These are phyloP conservation scores for Dunaliella sp. DNA, from an alignment of 139 green algal genomes.

Conservation along the genomic window DNA sequence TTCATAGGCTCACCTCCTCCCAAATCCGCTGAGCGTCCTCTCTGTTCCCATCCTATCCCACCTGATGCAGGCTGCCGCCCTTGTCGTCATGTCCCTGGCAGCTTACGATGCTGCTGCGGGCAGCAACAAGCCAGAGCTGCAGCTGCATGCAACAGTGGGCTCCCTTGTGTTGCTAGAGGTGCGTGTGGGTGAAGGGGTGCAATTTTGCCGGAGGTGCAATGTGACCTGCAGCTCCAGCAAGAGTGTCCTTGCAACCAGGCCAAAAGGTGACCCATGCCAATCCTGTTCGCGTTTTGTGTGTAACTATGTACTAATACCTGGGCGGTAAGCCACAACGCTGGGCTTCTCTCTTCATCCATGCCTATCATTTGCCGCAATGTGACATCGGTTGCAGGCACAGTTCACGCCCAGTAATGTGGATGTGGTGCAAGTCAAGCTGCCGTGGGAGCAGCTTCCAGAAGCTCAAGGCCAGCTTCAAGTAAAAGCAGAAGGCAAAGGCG, in stretches of 20 bases:
- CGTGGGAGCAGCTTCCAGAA: background rate
- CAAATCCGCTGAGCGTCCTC: too few species aligned
- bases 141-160: background rate
- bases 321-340: too few species aligned
- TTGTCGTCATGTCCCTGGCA: constrained; percentile 1
- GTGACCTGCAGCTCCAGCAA: background rate
- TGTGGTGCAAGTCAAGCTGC: background rate
- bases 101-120: constrained; percentile 12
- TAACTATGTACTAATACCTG: too few species aligned
- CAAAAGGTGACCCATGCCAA: too few species aligned
- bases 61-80: constrained; percentile 1
- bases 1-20: too few species aligned
- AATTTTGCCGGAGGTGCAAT: background rate
- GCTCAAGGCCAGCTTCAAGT: background rate
- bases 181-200: background rate
- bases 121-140: constrained; percentile 24
- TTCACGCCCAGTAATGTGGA: too few species aligned
- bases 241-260: background rate
- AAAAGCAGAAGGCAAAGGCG: constrained; percentile 23
- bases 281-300: too few species aligned
- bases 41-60: too few species aligned
- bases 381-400: too few species aligned
- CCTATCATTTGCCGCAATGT: too few species aligned
- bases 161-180: background rate
- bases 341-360: too few species aligned